phyloP scores from a whole-genome alignment of 2,329 filamentous ascomycete species.

The Didymella pomorum region DNA sequence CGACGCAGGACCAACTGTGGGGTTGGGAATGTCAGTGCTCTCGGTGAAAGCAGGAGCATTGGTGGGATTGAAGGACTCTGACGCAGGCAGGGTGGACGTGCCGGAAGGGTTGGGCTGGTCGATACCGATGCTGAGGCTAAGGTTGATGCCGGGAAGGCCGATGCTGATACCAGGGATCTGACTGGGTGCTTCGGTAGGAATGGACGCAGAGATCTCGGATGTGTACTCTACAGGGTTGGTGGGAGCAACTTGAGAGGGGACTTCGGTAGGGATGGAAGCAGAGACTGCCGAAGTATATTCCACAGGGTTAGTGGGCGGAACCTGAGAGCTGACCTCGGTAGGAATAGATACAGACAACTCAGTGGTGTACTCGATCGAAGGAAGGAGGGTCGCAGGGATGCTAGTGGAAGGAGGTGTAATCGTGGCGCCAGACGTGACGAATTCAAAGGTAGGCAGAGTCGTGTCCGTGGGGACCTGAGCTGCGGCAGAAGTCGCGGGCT shows the following conservation, averaged over 20 bases:
- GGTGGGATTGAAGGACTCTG: constrained; percentile 27
- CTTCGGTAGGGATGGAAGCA: constrained; percentile 14
- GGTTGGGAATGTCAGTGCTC: constrained; percentile 20
- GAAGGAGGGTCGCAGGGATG: constrained; percentile 8
- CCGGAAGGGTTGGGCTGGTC: constrained; percentile 27
- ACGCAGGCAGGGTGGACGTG: constrained; percentile 24
- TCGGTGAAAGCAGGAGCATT: constrained; percentile 31
- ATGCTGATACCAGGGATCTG: constrained; percentile 7
- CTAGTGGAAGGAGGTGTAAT: constrained; percentile 27
- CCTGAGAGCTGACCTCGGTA: constrained; percentile 13
- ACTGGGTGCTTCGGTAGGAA: constrained; percentile 15
- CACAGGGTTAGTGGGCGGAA: not conserved
- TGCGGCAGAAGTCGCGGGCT: constrained; percentile 10
- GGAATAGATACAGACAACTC: constrained; percentile 9
- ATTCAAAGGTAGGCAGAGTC: constrained; percentile 27
- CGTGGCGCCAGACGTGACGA: constrained; percentile 30
- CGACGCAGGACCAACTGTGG: constrained; percentile 24
- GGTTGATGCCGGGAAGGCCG: not conserved
- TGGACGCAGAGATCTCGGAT: not conserved
- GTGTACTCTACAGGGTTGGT: constrained; percentile 3
- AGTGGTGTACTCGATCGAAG: not conserved
- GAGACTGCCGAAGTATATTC: constrained; percentile 1
- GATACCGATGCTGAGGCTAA: constrained; percentile 11
- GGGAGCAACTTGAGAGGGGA: constrained; percentile 8
- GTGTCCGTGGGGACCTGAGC: constrained; percentile 20